Base-by-base conservation (phyloP, 2,329 filamentous ascomycete species). In the Canariomyces notabilis region DNA sequence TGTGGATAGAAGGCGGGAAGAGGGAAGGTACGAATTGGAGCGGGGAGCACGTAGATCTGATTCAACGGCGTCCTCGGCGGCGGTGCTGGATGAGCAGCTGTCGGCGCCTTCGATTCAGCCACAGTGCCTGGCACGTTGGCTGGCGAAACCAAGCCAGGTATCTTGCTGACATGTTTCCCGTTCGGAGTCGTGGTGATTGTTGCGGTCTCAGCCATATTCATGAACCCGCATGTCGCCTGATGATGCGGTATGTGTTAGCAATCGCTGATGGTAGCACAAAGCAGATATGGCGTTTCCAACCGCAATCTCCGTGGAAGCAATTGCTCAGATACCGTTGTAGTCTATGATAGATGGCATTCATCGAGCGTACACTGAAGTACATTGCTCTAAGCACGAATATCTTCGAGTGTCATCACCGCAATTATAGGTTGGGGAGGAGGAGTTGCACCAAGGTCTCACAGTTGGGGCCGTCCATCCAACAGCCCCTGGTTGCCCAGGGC, bases 311-410 rank as follows among this genome's bases (percentile, higher is more conserved):
- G 32, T 32, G 11, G 16, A 23, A 29, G 19, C 36, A 2, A 26
- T 57, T 57, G 76, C 78, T 93, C 87, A 93, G 87, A 93, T 93
- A 93, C 87, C 87, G 87, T 93, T 91, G 87, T 93, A 93, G 87
- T 93, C 87, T 86, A 85, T 83, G 80, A 67, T 66, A 62, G 76
- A 45, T 76, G 72, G 75, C 78, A 69, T 70, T 75, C 81, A 84
- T 69, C 55, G 76, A 79, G 77, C 72, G 63, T 72, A 68, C 72
- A 74, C 66, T 74, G 73, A 75, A 75, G 71, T 71, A 66, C 70
- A 55, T 57, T 57, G 72, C 75, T 77, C 76, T 82, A 73, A 70
- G 78, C 73, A 72, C 74, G 66, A 60, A 59, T 64, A 60, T 66
- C n/a, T 63, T 68, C 26, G 66, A 57, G 67, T 68, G 75, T 84